Percentiles rank a stretch among this genome's conserved stretches.
Conservation (phyloP, 139 green algal genomes). For the Tetraselmis striata region DNA sequence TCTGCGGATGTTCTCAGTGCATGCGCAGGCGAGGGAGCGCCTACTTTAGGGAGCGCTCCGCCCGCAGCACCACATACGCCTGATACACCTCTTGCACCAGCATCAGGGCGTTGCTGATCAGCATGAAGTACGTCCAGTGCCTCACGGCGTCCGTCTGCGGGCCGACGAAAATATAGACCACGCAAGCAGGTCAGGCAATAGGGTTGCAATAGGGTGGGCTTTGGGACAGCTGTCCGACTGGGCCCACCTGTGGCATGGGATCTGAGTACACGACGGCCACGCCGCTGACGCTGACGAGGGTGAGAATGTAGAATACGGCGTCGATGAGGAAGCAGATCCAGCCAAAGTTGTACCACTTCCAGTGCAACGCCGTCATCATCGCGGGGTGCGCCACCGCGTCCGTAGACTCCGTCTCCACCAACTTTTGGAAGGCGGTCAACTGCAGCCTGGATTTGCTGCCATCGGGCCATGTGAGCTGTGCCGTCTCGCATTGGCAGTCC, state of each 20-base stretch:
- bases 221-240: too few relatives aligned
- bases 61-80: neutral
- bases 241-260: too few relatives aligned
- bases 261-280: neutral
- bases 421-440: neutral
- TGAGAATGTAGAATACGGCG: neutral
- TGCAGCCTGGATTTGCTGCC: neutral
- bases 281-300: neutral
- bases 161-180: too few relatives aligned
- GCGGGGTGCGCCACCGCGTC: neutral
- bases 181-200: too few relatives aligned
- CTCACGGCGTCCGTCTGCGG: neutral
- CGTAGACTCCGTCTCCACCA: neutral
- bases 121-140: neutral
- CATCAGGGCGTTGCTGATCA: neutral
- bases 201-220: too few relatives aligned
- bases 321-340: neutral
- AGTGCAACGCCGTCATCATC: neutral
- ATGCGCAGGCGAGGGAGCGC: too few relatives aligned
- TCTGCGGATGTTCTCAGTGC: too few relatives aligned
- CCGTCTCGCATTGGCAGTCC: neutral
- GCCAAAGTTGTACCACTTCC: neutral
- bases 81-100: neutral
- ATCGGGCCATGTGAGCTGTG: neutral
- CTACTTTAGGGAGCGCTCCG: too few relatives aligned